These are phyloP conservation scores for Monilinia aucupariae DNA, from an alignment of 2,329 filamentous ascomycete species.

Conservation along the genomic window DNA sequence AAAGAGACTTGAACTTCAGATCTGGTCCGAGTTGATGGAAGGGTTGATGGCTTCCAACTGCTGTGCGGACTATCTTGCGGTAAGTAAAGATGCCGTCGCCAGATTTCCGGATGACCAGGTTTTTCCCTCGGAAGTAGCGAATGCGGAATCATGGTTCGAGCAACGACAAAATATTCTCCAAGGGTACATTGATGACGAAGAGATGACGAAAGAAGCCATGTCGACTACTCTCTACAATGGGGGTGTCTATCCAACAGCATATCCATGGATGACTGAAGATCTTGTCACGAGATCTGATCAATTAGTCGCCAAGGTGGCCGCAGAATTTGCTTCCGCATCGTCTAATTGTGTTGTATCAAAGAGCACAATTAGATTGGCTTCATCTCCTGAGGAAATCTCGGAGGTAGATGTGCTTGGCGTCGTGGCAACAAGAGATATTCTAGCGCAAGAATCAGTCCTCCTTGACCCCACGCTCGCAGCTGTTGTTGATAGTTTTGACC, in stretches of 20 bases:
- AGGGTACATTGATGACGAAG: slow-evolving; percentile 20
- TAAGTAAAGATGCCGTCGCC: slow-evolving; percentile 26
- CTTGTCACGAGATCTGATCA: slow-evolving; percentile 24
- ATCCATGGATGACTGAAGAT: slow-evolving; percentile 28
- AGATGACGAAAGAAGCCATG: slow-evolving; percentile 20
- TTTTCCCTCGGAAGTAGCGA: slow-evolving; percentile 28
- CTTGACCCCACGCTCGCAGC: slow-evolving; percentile 24
- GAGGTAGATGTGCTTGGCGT: slow-evolving; percentile 29
- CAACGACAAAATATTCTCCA: slow-evolving; percentile 25
- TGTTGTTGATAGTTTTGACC: slow-evolving; percentile 21
- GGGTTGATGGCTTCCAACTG: slow-evolving; percentile 31
- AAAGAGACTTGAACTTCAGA: slow-evolving; percentile 29
- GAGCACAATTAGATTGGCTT: slow-evolving; percentile 24
- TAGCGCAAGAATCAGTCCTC: slow-evolving; percentile 21
- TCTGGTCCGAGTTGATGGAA: slow-evolving; percentile 32
- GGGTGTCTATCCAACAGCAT: slow-evolving; percentile 27
- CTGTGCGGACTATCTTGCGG: slow-evolving; percentile 26
- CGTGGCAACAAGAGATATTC: slow-evolving; percentile 25
- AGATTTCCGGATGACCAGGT: slow-evolving; percentile 29
- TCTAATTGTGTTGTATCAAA: slow-evolving; percentile 27
- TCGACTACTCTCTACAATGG: slow-evolving; percentile 25
- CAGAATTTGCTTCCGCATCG: slow-evolving; percentile 25
- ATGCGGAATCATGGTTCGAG: slow-evolving; percentile 28
- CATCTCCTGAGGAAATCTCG: slow-evolving; percentile 6
- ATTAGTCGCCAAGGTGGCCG: slow-evolving; percentile 22